Evolutionary conservation across 257 asterid genomes (phyloP), one percentile per base, ranked within the genome.

Genomic region (Marsdenia floribunda): DNA sequence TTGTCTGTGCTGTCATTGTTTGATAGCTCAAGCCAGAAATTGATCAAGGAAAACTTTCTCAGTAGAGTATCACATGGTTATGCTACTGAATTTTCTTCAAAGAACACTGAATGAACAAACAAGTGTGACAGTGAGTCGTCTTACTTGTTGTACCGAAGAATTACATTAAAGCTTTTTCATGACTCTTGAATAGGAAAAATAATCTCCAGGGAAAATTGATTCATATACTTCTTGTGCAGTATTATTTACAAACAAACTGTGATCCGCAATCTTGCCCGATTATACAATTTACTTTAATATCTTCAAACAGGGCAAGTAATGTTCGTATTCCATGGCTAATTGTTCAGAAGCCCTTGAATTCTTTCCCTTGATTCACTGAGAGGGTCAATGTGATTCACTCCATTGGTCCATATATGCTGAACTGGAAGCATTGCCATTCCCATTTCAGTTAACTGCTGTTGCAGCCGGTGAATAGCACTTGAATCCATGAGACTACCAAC

Each of bases 361-460:
- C 83, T 72, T 76, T 64, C 72, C 82, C 92, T 88, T 53, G 97
- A 90, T 83, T 91, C 86, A 33, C 74, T 66, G 4, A 90, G 93
- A 71, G 89, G 78, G 80, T 90, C 87, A 12, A 78, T 72, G 50
- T 55, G 88, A 79, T 71, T 29, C 58, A 89, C 84, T 16, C 83
- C 80, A 0, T 86, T 80, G 13, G 85, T 90, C 94, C 90, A 86
- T 14, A 93, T 74, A 78, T 91, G 90, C 70, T 72, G 84, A 86
- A 86, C 35, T 5, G 88, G 86, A 50, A 85, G 96, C 78, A 85
- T 54, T 1, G 70, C 29, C 79, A 88, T 80, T 49, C 77, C 87
- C 78, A 79, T 52, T 75, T 80, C 84, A 4, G 55, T 61, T 57
- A 90, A 65, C 22, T 80, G 81, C 73, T 83, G 84, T 71, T 81